Evolutionary conservation across 805 yeast species (phyloP), one percentile per base, ranked within the genome.

Genomic region (Scheffersomyces stipitis): DNA sequence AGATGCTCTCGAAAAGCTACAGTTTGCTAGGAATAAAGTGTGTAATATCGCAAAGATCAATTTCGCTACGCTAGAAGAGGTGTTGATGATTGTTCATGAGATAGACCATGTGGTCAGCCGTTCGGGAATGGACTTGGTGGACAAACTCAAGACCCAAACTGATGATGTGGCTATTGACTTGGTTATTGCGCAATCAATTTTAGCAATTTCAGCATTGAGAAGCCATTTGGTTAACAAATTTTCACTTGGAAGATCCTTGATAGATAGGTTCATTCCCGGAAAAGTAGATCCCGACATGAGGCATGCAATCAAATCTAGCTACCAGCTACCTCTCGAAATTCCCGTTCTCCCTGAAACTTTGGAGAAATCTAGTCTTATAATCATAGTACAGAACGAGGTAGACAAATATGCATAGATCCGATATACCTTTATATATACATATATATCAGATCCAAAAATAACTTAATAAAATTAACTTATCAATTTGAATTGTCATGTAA

Each of bases 11-110:
- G 34, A 45, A 51, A 26, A 45, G 64, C 28, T 58, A 61, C 30
- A 32, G 38, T 8, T 38, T 52, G 0, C 36, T 52, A 3, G 10
- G 10, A 64, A 47, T 30, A 30, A 73, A 5, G 54, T 67, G 1
- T 37, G 58, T 2, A 75, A 76, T 41, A 36, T 81, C 5, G 49
- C 71, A 1, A 52, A 50, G 3, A 47, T 71, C 12, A 62, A 60
- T 2, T 69, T 78, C 29, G 44, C 49, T 0, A 61, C 70, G 0
- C 52, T 69, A 31, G 86, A 81, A 37, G 87, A 83, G 34, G 70
- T 77, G 0, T 67, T 73, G 31, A 40, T 62, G 0, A 20, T 81
- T 1, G 48, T 78, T 3, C 54, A 60, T 30, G 69, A 63, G 1
- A 49, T 81, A 24, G 80, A 80, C 37, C 53, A 65, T 30, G 40